Evolutionary conservation across 805 yeast species (phyloP), one percentile per base, ranked within the genome.

Genomic region (Zygotorulaspora danielsina): DNA sequence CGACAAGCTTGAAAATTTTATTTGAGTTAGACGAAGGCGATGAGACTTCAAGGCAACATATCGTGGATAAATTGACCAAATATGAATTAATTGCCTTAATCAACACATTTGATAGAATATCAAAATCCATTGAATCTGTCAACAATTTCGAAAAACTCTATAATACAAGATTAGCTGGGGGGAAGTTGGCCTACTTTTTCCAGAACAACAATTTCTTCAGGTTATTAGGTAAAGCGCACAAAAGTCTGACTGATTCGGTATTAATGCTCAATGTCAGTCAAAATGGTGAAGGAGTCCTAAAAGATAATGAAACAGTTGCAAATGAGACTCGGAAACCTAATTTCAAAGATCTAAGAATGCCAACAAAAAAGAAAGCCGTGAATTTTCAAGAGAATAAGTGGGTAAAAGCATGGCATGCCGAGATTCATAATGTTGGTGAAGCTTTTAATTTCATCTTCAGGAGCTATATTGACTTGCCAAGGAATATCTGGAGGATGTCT

Each of bases 61-160:
- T 74, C 19, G 74, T 83, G 32, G 71, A 79, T 43, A 74, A 71
- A 40, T 72, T 84, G 56, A 73, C 84, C 28, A 75, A 87, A 51
- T 79, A 85, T 44, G 99, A 93, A 65, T 67, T 93, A 43, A 90
- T 90, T 37, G 94, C 96, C 1, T 73, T 93, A 49, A 68, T 93
- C 53, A 93, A 93, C 66, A 90, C 97, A 0, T 87, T 87, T 65
- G 96, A 89, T 55, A 76, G 97, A 52, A 71, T 93, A 42, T 84
- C 96, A 3, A 87, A 87, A 65, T 83, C 95, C 22, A 70, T 93
- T 19, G 75, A 72, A 41, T 77, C 95, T 19, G 79, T 89, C 36
- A 76, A 76, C 45, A 74, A 77, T 50, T 93, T 93, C 64, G 81
- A 79, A 57, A 53, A 54, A 20, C 53, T 81, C 64, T 80, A 78